phyloP scores from a whole-genome alignment of 2,329 filamentous ascomycete genomes.

The Colletotrichum graminicola region DNA sequence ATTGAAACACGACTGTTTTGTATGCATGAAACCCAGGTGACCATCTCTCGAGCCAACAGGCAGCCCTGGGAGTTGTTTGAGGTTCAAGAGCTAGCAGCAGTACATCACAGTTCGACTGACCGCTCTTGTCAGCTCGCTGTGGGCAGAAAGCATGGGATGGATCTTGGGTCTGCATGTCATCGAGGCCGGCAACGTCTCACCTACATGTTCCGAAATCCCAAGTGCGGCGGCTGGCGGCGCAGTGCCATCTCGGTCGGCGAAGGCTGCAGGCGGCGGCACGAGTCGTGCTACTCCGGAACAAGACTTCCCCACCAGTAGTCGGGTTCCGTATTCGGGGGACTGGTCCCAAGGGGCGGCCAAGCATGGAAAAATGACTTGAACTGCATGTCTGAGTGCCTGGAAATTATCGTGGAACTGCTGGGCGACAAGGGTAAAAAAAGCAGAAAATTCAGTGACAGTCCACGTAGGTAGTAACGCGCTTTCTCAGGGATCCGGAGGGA shows the following conservation, averaged over 20 bases:
- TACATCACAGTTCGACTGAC: background rate
- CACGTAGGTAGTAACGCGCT: background rate
- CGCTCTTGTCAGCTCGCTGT: background rate
- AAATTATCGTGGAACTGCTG: conserved; percentile 33
- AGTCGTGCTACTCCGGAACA: background rate
- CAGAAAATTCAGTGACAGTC: conserved; percentile 28
- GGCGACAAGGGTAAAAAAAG: conserved; percentile 4
- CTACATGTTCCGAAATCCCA: too few relatives aligned
- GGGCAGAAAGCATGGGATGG: background rate
- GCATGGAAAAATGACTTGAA: background rate
- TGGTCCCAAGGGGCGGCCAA: background rate
- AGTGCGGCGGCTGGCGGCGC: background rate
- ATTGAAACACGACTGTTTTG: background rate
- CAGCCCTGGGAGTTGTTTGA: background rate
- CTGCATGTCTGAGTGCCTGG: background rate
- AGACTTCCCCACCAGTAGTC: background rate
- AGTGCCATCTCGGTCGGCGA: background rate
- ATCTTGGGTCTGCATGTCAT: background rate
- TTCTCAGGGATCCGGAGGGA: conserved; percentile 3
- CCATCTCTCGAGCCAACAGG: background rate
- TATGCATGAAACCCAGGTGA: background rate
- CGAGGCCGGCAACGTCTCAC: background rate
- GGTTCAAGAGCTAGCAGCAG: background rate
- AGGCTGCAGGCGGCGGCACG: background rate
- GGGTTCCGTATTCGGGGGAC: background rate